Percentiles rank a stretch among this genome's conserved stretches.
phyloP scores from a whole-genome alignment of 768 basidiomycete genomes.

The Kondoa subrosea region DNA sequence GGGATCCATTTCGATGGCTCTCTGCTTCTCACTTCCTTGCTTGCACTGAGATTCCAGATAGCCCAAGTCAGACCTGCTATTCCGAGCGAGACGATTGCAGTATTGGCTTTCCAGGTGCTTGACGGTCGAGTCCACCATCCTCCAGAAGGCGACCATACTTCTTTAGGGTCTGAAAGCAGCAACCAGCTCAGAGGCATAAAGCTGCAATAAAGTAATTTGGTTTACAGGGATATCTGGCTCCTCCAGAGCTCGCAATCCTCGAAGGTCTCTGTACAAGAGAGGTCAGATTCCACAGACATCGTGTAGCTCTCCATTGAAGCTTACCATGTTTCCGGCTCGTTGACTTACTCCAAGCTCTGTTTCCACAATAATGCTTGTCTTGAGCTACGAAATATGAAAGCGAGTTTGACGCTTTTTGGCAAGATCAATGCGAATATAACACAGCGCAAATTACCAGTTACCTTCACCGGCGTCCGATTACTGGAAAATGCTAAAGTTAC shows the following conservation, averaged over 20 bases:
- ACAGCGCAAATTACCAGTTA: not conserved
- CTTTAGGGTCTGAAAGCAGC: slow-evolving; percentile 5
- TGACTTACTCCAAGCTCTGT: too few relatives aligned
- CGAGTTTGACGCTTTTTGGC: not conserved
- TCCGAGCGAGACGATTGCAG: not conserved
- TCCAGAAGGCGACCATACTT: not conserved
- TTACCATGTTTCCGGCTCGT: too few relatives aligned
- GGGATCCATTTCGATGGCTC: not conserved
- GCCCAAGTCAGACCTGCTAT: not conserved
- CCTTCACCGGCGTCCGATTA: not conserved
- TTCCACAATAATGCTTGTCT: too few relatives aligned
- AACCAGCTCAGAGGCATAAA: not conserved
- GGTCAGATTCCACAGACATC: not conserved
- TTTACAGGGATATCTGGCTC: not conserved
- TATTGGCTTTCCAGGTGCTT: slow-evolving; percentile 1
- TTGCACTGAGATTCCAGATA: slow-evolving; percentile 2
- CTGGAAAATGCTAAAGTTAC: not conserved
- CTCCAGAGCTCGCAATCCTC: not conserved
- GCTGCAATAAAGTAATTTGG: too few relatives aligned
- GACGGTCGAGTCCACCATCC: slow-evolving; percentile 8
- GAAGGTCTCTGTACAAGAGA: not conserved
- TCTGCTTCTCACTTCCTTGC: not conserved
- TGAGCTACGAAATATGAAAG: too few relatives aligned
- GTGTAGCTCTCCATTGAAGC: too few relatives aligned
- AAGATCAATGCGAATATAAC: not conserved